These are phyloP conservation scores for Suhomyces vadensis DNA, from an alignment of 805 yeast species.

Conservation along the genomic window DNA sequence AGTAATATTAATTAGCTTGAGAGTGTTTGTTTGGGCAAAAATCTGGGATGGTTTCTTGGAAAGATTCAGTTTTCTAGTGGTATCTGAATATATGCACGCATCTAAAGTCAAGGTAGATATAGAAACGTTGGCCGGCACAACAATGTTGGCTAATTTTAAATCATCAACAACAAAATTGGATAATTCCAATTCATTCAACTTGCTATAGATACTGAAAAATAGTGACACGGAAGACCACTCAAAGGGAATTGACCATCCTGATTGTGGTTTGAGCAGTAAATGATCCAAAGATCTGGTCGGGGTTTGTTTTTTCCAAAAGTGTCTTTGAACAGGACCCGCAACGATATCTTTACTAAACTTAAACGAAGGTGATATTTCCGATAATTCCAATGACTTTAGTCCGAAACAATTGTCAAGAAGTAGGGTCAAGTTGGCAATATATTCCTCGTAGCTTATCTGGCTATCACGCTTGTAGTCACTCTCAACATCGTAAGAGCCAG, in stretches of 20 bases:
- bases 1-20: constrained; percentile 40
- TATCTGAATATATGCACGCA: constrained; percentile 23
- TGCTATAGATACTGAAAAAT: constrained; percentile 41
- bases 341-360: constrained; percentile 22
- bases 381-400: constrained; percentile 38
- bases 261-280: constrained; percentile 43
- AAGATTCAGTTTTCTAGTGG: constrained; percentile 15
- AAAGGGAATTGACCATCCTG: constrained; percentile 56
- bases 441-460: constrained; percentile 24
- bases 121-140: constrained; percentile 8
- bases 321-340: not conserved
- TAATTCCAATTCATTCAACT: constrained; percentile 43
- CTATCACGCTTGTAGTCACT: constrained; percentile 16
- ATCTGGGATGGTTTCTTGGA: constrained; percentile 26
- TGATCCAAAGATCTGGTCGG: constrained; percentile 26
- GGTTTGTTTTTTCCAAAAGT: constrained; percentile 7
- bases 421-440: constrained; percentile 21
- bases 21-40: constrained; percentile 39
- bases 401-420: constrained; percentile 51
- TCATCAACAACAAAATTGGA: constrained; percentile 52
- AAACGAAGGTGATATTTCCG: constrained; percentile 53
- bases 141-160: constrained; percentile 18
- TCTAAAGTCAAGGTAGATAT: constrained; percentile 18
- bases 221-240: constrained; percentile 45
- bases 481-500: constrained; percentile 39